phyloP scores from a whole-genome alignment of 2,329 filamentous ascomycete species.

The Albifimbria verrucaria region DNA sequence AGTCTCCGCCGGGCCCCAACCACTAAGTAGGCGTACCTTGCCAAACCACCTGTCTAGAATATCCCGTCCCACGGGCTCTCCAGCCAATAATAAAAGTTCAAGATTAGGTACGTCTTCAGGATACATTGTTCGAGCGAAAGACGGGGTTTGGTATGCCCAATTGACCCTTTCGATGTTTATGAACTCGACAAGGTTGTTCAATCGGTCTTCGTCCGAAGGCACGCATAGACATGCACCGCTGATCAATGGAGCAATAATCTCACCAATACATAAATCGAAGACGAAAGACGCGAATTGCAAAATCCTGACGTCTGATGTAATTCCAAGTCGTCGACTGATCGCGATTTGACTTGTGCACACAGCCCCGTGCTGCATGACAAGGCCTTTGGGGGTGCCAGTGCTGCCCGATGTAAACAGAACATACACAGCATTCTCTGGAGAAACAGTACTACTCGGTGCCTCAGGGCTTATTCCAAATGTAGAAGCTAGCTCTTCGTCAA shows the following conservation, averaged over 20 bases:
- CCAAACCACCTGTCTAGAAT: slow-evolving; percentile 11
- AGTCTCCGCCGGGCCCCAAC: slow-evolving; percentile 18
- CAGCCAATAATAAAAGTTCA: slow-evolving; percentile 12
- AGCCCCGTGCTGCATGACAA: slow-evolving; percentile 15
- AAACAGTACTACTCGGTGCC: too few relatives aligned
- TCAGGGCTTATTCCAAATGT: background rate
- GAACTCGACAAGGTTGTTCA: slow-evolving; percentile 6
- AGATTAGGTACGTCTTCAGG: slow-evolving; percentile 12
- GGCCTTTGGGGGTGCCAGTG: slow-evolving; percentile 18
- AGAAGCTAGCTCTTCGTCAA: background rate
- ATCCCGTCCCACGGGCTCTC: slow-evolving; percentile 13
- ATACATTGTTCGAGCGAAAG: slow-evolving; percentile 11
- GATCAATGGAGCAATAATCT: slow-evolving; percentile 10
- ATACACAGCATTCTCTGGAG: too few relatives aligned
- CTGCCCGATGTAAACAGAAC: slow-evolving; percentile 20
- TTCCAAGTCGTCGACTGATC: slow-evolving; percentile 8
- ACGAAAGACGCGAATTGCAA: slow-evolving; percentile 20
- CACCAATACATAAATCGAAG: slow-evolving; percentile 17
- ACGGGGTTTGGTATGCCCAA: slow-evolving; percentile 19
- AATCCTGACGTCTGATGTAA: slow-evolving; percentile 3
- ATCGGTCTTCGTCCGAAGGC: slow-evolving; percentile 17
- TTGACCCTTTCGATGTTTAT: slow-evolving; percentile 12
- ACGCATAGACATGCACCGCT: slow-evolving; percentile 18
- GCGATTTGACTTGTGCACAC: slow-evolving; percentile 7
- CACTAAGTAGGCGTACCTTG: slow-evolving; percentile 14